Evolutionary conservation across 2,329 filamentous ascomycete genomes (phyloP).

Genomic region (Aspergillus novofumigatus): DNA sequence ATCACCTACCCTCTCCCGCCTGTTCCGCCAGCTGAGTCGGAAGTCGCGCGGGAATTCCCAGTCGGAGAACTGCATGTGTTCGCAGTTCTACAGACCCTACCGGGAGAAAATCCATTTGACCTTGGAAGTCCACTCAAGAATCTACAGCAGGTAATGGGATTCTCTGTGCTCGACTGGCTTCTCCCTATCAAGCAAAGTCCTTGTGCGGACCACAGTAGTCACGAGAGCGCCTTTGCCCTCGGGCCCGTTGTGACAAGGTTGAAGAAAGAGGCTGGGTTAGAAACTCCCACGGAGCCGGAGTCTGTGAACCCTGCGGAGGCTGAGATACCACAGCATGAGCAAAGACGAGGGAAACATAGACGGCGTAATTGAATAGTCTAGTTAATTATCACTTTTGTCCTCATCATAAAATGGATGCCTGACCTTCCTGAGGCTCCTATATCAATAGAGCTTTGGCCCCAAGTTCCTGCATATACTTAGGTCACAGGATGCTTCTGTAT

Average conservation of each 20-base stretch:
- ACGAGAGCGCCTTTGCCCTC: conserved; percentile 64
- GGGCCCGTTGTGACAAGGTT: conserved; percentile 59
- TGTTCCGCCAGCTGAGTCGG: conserved; percentile 13
- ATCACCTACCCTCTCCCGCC: conserved; percentile 39
- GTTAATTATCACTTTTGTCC: neutral
- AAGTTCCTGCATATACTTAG: neutral
- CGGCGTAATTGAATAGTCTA: neutral
- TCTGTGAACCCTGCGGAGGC: neutral
- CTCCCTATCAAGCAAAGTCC: conserved; percentile 72
- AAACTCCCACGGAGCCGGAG: conserved; percentile 6
- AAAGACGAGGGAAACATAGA: conserved; percentile 10
- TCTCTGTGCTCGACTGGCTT: conserved; percentile 69
- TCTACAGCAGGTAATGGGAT: conserved; percentile 75
- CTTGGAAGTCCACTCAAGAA: conserved; percentile 64
- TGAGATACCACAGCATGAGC: conserved; percentile 12
- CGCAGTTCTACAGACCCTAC: conserved; percentile 68
- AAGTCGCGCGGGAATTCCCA: conserved; percentile 24
- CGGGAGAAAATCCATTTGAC: conserved; percentile 82
- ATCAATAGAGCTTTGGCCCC: neutral
- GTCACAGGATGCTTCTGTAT: neutral
- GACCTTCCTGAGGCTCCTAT: neutral
- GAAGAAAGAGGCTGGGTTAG: conserved; percentile 44
- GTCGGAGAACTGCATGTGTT: conserved; percentile 61
- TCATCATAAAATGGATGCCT: neutral
- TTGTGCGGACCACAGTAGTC: conserved; percentile 63